Percentiles rank a stretch among this genome's conserved stretches.
These are phyloP conservation scores for Macrolepiota albuminosa DNA, from an alignment of 768 basidiomycete species.

Conservation along the genomic window DNA sequence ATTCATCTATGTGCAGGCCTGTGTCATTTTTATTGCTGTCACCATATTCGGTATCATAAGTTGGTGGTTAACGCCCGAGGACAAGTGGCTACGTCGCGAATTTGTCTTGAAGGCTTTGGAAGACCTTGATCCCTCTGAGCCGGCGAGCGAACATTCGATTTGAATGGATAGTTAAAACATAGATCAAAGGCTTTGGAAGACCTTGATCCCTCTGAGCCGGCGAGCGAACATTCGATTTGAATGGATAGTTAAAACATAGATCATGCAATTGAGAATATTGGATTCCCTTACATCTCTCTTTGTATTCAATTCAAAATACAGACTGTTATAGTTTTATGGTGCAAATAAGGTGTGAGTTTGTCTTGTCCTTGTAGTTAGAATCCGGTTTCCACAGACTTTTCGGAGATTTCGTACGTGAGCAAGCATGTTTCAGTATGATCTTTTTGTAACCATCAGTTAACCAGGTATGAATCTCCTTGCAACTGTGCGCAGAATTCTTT, in stretches of 20 bases:
- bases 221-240: neutral
- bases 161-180: too few relatives aligned
- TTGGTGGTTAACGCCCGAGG: slow-evolving; percentile 77
- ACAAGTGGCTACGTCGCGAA: slow-evolving; percentile 74
- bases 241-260: neutral
- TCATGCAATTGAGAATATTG: neutral
- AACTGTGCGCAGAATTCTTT: too few relatives aligned
- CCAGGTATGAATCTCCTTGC: too few relatives aligned
- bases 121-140: slow-evolving; percentile 13
- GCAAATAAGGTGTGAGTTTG: neutral
- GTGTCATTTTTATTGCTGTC: slow-evolving; percentile 74
- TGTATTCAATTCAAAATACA: neutral
- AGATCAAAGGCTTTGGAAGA: slow-evolving; percentile 43
- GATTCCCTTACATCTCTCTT: neutral
- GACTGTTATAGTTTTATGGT: neutral
- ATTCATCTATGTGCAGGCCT: slow-evolving; percentile 38
- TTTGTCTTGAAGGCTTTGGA: slow-evolving; percentile 50
- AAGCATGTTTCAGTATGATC: too few relatives aligned
- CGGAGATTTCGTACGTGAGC: too few relatives aligned
- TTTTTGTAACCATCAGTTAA: too few relatives aligned
- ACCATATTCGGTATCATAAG: slow-evolving; percentile 72
- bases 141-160: neutral
- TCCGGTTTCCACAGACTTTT: too few relatives aligned
- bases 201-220: slow-evolving; percentile 10
- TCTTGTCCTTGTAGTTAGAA: too few relatives aligned